Evolutionary conservation across 2,329 filamentous ascomycete genomes (phyloP).

Genomic region (Penicillium sp.): DNA sequence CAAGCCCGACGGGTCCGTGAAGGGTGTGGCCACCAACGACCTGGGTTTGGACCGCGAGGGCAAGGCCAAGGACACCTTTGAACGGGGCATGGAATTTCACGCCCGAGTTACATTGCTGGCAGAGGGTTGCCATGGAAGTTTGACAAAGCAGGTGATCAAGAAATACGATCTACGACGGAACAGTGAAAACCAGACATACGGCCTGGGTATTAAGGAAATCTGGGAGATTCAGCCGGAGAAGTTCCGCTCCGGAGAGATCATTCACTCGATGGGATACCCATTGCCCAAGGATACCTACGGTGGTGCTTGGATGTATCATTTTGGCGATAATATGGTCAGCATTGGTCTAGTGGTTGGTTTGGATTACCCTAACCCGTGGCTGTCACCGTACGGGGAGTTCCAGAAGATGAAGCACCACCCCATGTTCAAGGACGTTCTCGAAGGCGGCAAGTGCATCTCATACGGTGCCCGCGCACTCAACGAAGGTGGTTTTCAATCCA

Average conservation of each 20-base stretch:
- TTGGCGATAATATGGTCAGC: slow-evolving; percentile 93
- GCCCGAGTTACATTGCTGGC: slow-evolving; percentile 87
- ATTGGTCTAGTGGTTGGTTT: slow-evolving; percentile 89
- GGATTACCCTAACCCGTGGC: slow-evolving; percentile 95
- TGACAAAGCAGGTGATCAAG: slow-evolving; percentile 92
- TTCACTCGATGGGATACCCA: slow-evolving; percentile 91
- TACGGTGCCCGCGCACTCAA: slow-evolving; percentile 90
- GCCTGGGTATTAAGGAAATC: slow-evolving; percentile 90
- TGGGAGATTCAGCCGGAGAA: slow-evolving; percentile 96
- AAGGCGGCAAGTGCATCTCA: slow-evolving; percentile 95
- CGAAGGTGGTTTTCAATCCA: slow-evolving; percentile 96
- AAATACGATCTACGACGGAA: slow-evolving; percentile 89
- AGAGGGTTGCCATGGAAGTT: slow-evolving; percentile 92
- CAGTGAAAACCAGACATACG: slow-evolving; percentile 93
- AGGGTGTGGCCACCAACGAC: slow-evolving; percentile 94
- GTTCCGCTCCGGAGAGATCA: slow-evolving; percentile 81
- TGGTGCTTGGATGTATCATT: slow-evolving; percentile 99
- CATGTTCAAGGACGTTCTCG: slow-evolving; percentile 80
- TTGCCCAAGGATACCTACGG: slow-evolving; percentile 87
- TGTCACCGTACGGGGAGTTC: slow-evolving; percentile 93
- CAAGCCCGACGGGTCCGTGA: slow-evolving; percentile 79
- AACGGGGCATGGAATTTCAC: slow-evolving; percentile 98
- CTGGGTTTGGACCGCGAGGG: slow-evolving; percentile 80
- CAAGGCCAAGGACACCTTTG: slow-evolving; percentile 84
- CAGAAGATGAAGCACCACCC: slow-evolving; percentile 98